A percentile compares a stretch with the other conserved stretches of the same genome.
Evolutionary conservation across 1,139 yeast species (phyloP).

Genomic region (Pichia inconspicua): DNA sequence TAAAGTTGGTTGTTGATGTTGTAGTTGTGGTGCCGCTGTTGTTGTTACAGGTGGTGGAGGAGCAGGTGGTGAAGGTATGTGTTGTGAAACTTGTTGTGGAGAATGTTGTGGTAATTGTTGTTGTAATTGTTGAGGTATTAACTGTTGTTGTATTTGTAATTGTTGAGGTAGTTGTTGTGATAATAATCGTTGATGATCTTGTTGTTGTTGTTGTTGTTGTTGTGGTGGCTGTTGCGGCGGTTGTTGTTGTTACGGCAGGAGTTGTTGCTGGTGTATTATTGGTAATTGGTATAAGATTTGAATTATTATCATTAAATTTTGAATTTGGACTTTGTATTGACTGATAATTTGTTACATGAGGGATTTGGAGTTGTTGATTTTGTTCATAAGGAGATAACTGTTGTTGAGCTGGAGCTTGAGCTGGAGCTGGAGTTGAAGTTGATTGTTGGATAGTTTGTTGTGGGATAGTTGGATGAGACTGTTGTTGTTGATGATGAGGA

Average conservation of each 20-base stretch:
- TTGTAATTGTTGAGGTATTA: not conserved
- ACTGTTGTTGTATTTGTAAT: not conserved
- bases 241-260: slow-evolving; percentile 10
- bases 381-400: not conserved
- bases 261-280: not conserved
- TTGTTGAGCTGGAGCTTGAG: not conserved
- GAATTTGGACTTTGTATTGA: not conserved
- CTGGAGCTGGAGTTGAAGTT: not conserved
- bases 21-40: no score
- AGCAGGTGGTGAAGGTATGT: no score
- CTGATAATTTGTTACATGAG: not conserved
- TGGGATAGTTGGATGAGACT: not conserved
- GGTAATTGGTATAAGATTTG: no score
- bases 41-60: no score
- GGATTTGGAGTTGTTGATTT: not conserved
- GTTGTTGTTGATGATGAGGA: not conserved
- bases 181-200: no score
- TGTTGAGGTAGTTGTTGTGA: not conserved
- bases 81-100: no score
- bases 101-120: not conserved
- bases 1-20: no score
- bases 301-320: no score
- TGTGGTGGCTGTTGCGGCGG: slow-evolving; percentile 8
- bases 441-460: not conserved
- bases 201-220: not conserved